A percentile compares a stretch with the other conserved stretches of the same genome.
Conservation (phyloP, 768 basidiomycete genomes). For the Sarcomyxa edulis region DNA sequence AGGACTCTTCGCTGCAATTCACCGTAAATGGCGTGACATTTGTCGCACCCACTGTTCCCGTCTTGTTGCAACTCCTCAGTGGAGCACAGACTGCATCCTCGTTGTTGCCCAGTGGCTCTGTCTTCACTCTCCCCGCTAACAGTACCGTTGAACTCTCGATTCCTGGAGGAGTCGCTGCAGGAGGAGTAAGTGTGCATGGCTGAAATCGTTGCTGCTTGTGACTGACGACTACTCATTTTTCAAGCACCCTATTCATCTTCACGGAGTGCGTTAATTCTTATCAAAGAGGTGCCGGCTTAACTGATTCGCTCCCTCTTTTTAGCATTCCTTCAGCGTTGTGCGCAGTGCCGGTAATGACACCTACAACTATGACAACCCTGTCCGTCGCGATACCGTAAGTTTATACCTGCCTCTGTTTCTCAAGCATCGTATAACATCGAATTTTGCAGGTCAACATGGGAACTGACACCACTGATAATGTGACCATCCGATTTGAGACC, state of each 20-base stretch:
- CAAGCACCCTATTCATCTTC: conserved; percentile 25
- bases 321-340: conserved; percentile 34
- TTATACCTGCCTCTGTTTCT: no score
- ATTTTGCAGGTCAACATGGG: conserved; percentile 25
- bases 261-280: conserved; percentile 19
- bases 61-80: conserved; percentile 45
- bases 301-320: background rate
- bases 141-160: conserved; percentile 43
- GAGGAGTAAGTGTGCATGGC: conserved; percentile 17
- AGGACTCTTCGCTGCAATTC: conserved; percentile 14
- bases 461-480: conserved; percentile 21
- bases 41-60: conserved; percentile 34
- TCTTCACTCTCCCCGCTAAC: conserved; percentile 38
- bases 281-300: background rate
- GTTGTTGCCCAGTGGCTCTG: conserved; percentile 32
- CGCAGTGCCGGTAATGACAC: conserved; percentile 22
- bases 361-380: conserved; percentile 41
- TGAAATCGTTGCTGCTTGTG: no score
- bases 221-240: background rate
- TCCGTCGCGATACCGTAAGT: conserved; percentile 48
- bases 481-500: conserved; percentile 34
- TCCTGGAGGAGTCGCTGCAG: conserved; percentile 26
- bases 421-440: no score
- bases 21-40: conserved; percentile 26
- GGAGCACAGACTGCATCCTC: conserved; percentile 34